Conservation (phyloP, 169 alveolate species). For the Fabrea salina region DNA sequence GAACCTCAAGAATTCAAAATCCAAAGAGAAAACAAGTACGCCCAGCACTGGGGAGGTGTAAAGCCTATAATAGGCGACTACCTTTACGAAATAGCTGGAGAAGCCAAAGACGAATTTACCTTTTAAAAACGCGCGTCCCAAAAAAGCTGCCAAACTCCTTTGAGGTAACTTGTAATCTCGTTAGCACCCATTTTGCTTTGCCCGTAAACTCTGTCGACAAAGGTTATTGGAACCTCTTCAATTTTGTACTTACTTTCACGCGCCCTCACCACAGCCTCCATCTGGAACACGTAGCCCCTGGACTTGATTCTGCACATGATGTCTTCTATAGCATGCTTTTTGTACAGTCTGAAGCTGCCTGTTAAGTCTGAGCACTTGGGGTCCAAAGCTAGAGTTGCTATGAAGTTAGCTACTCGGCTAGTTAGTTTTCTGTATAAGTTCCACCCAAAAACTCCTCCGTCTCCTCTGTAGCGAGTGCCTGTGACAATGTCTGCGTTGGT, state of each 20-base stretch:
- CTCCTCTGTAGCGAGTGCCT: slow-evolving; percentile 92
- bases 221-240: slow-evolving; percentile 96
- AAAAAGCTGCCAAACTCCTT: slow-evolving; percentile 85
- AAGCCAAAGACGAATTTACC: too few species aligned
- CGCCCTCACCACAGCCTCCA: slow-evolving; percentile 96
- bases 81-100: slow-evolving; percentile 10
- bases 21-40: not conserved
- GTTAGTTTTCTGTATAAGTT: slow-evolving; percentile 88
- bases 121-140: slow-evolving; percentile 49
- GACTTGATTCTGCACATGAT: slow-evolving; percentile 72
- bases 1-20: not conserved
- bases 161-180: slow-evolving; percentile 88
- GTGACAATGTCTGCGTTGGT: slow-evolving; percentile 92
- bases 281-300: slow-evolving; percentile 95
- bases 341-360: slow-evolving; percentile 94
- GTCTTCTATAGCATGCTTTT: slow-evolving; percentile 84
- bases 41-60: not conserved
- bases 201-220: slow-evolving; percentile 96
- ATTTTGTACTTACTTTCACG: slow-evolving; percentile 80
- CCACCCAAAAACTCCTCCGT: slow-evolving; percentile 99
- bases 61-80: slow-evolving; percentile 26
- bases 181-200: slow-evolving; percentile 92
- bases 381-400: slow-evolving; percentile 75
- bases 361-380: slow-evolving; percentile 89
- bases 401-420: slow-evolving; percentile 94